phyloP scores from a whole-genome alignment of 768 basidiomycete species.

The Tubosaeta sp. region DNA sequence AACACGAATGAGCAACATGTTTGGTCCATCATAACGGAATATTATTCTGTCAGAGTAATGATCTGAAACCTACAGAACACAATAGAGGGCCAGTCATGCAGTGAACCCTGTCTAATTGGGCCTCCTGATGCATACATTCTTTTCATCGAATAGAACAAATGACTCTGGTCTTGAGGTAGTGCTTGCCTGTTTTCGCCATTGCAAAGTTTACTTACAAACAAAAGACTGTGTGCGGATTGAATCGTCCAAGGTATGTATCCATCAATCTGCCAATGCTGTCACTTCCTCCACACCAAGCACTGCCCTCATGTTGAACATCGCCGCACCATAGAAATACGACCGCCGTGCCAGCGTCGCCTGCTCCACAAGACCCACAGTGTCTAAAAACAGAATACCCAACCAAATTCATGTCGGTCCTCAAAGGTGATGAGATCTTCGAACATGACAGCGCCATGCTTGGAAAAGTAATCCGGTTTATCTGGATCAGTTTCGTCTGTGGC shows the following conservation, averaged over 20 bases:
- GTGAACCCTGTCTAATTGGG: too few relatives aligned
- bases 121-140: too few relatives aligned
- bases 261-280: conserved; percentile 34
- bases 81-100: too few relatives aligned
- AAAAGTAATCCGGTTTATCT: conserved; percentile 26
- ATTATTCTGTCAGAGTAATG: too few relatives aligned
- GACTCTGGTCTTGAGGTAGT: too few relatives aligned
- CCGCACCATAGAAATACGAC: conserved; percentile 37
- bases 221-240: not conserved
- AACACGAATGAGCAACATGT: too few relatives aligned
- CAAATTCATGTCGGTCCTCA: conserved; percentile 1
- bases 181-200: too few relatives aligned
- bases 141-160: too few relatives aligned
- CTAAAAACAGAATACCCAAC: conserved; percentile 39
- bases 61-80: too few relatives aligned
- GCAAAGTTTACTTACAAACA: too few relatives aligned
- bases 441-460: not conserved
- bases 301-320: conserved; percentile 34
- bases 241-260: not conserved
- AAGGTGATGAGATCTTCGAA: conserved; percentile 27
- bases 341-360: too few relatives aligned
- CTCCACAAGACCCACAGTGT: conserved; percentile 36
- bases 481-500: conserved; percentile 37
- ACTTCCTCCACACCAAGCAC: conserved; percentile 31
- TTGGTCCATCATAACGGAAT: too few relatives aligned